Conservation (phyloP, 805 yeast genomes). For the Lipomyces spencermartinsiae region DNA sequence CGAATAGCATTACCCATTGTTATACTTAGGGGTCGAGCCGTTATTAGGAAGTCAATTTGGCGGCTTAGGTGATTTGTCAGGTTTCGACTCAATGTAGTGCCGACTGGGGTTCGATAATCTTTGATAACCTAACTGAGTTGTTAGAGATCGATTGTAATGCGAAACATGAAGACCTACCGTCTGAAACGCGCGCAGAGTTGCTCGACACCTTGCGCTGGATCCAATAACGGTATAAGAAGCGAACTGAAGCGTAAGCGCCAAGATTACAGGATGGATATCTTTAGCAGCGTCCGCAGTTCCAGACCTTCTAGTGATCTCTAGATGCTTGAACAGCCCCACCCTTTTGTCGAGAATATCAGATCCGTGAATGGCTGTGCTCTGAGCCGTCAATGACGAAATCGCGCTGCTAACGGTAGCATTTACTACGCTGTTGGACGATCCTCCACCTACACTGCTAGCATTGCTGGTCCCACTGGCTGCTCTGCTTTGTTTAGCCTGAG, state of each 20-base stretch:
- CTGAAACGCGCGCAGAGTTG: conserved; percentile 85
- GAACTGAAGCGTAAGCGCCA: conserved; percentile 76
- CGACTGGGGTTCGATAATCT: conserved; percentile 84
- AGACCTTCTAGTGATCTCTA: conserved; percentile 45
- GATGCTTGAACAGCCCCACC: conserved; percentile 49
- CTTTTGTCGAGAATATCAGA: conserved; percentile 36
- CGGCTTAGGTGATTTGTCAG: conserved; percentile 85
- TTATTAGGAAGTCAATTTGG: conserved; percentile 90
- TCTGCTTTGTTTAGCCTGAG: conserved; percentile 41
- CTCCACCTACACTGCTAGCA: conserved; percentile 52
- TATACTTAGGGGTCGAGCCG: conserved; percentile 88
- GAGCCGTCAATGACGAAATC: conserved; percentile 24
- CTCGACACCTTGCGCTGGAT: conserved; percentile 80
- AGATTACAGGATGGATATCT: conserved; percentile 84
- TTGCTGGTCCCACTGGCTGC: conserved; percentile 33
- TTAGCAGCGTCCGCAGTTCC: conserved; percentile 62
- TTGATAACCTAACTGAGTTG: conserved; percentile 59
- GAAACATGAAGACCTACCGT: neutral
- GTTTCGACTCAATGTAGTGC: conserved; percentile 84
- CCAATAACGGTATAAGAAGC: conserved; percentile 89
- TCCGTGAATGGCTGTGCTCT: conserved; percentile 22
- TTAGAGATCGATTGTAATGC: neutral
- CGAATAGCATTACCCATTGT: conserved; percentile 98
- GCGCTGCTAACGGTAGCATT: conserved; percentile 60
- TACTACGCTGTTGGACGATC: conserved; percentile 50